These are phyloP conservation scores for Tetraselmis striata DNA, from an alignment of 139 green algal genomes.

Conservation along the genomic window DNA sequence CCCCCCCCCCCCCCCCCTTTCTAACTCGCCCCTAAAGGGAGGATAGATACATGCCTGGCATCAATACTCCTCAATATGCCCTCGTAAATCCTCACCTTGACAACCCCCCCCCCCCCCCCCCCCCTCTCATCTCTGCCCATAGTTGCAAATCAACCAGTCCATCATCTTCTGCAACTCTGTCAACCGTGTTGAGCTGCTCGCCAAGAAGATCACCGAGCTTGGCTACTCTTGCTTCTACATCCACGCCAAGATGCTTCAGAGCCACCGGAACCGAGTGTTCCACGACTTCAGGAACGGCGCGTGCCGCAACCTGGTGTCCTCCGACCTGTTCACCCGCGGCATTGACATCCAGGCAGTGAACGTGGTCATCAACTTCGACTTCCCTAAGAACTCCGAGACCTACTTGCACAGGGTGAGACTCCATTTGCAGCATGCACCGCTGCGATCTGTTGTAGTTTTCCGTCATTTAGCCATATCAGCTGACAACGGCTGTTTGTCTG, in stretches of 20 bases:
- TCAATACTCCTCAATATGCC: too few species aligned
- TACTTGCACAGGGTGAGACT: conserved; percentile 91
- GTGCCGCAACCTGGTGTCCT: conserved; percentile 97
- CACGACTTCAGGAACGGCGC: conserved; percentile 98
- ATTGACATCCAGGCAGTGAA: conserved; percentile 99
- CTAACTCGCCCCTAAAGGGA: background rate
- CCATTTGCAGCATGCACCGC: background rate
- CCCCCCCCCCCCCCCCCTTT: background rate
- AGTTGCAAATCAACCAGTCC: conserved; percentile 95
- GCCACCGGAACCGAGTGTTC: conserved; percentile 98
- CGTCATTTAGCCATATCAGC: too few species aligned
- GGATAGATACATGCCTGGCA: background rate
- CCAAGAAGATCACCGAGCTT: conserved; percentile 99
- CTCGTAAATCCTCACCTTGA: too few species aligned
- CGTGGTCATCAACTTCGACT: conserved; percentile 99
- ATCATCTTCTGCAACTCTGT: conserved; percentile 99
- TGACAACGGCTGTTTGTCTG: conserved; percentile 16
- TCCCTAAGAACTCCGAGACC: conserved; percentile 98
- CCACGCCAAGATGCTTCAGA: conserved; percentile 98
- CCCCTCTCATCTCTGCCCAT: too few species aligned
- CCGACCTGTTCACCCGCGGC: conserved; percentile 92
- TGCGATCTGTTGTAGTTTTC: background rate
- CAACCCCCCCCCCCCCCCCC: too few species aligned
- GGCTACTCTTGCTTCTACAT: conserved; percentile 99
- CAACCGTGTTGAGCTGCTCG: conserved; percentile 96